These are phyloP conservation scores for Lodderomyces elongisporus DNA, from an alignment of 1,139 yeast species.

Conservation along the genomic window DNA sequence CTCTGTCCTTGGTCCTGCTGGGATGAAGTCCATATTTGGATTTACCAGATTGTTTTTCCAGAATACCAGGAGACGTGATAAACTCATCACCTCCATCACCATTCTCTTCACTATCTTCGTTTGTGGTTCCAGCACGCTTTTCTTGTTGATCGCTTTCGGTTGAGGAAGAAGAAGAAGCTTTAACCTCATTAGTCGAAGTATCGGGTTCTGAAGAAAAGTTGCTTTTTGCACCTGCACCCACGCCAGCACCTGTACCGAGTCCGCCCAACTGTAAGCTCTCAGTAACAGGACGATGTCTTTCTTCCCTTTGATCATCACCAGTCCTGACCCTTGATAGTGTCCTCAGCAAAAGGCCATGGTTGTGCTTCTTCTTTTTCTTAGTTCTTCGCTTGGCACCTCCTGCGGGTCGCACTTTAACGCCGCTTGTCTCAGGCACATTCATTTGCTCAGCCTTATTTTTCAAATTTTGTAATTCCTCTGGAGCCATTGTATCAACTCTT, in stretches of 20 bases:
- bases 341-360: constrained; percentile 26
- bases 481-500: constrained; percentile 63
- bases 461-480: constrained; percentile 11
- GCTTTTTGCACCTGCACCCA: constrained; percentile 3
- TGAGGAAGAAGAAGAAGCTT: constrained; percentile 9
- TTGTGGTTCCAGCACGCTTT: constrained; percentile 1
- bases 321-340: constrained; percentile 25
- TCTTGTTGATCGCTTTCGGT: constrained; percentile 1
- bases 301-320: constrained; percentile 22
- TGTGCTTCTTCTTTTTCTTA: constrained; percentile 33
- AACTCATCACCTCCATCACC: not conserved
- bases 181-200: constrained; percentile 3
- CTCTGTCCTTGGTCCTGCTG: constrained; percentile 9
- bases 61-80: constrained; percentile 1
- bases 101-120: not conserved
- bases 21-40: constrained; percentile 10
- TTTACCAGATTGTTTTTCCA: constrained; percentile 12
- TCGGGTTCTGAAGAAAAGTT: constrained; percentile 6
- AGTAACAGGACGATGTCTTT: constrained; percentile 36
- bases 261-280: constrained; percentile 46
- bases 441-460: constrained; percentile 14
- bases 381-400: constrained; percentile 64
- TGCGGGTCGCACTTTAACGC: constrained; percentile 68
- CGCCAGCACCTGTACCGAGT: constrained; percentile 7
- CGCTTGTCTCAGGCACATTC: constrained; percentile 46